Evolutionary conservation across 805 yeast genomes (phyloP), one percentile per base, ranked within the genome.

Genomic region (Lachancea lanzarotensis): DNA sequence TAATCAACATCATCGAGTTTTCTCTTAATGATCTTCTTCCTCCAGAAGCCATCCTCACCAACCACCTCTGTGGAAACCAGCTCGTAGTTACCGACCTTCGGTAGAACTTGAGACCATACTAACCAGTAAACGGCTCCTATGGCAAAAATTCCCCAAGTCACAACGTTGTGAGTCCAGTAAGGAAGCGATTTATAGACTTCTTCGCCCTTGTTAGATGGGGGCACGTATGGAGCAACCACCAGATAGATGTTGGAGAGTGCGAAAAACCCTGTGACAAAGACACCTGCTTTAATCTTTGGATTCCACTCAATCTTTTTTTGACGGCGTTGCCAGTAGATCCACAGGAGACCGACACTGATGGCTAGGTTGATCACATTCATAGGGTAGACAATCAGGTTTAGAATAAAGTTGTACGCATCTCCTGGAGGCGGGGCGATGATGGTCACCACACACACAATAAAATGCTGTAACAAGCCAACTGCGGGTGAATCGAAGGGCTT

Each of bases 341-440:
- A 75, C 40, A 85, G 60, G 15, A 63, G 42, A 16, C 85, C 95
- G 42, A 73, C 55, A 15, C 84, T 80, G 33, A 86, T 79, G 36
- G 72, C 70, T 26, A 81, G 68, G 62, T 85, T 82, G 56, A 86
- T 82, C 41, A 86, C 81, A 57, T 86, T 82, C 68, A 81, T 75
- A 40, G 95, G 91, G 62, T 86, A 86, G 2, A 91, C 80, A 54
- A 84, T 82, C 69, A 87, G 72, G 65, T 87, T 85, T 63, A 84
- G 62, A 53, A 86, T 78, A 61, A 87, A 83, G 63, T 84, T 82
- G 69, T 84, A 86, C 39, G 95, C 95, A 59, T 85, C 95, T 46
- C 93, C 95, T 20, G 90, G 85, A 16, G 93, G 91, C 35, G 87
- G 86, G 3, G 91, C 93, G 38, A 84, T 58, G 48, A 87, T 78